These are phyloP conservation scores for Panaeolus cyanescens DNA, from an alignment of 768 basidiomycete genomes.

Conservation along the genomic window DNA sequence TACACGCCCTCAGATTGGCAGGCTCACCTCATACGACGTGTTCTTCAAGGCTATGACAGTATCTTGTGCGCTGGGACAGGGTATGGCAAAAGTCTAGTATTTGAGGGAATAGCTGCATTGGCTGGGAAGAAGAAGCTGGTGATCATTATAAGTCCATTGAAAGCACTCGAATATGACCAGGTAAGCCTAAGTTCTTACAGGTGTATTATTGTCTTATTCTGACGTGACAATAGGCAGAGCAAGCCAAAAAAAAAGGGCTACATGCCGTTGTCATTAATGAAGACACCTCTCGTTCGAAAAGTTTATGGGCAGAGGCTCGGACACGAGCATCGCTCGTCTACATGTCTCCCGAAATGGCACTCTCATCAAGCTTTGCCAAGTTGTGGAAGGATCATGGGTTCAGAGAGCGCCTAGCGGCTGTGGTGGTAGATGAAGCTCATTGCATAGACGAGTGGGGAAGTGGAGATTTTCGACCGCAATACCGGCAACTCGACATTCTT, in stretches of 20 bases:
- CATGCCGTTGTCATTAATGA: slow-evolving; percentile 26
- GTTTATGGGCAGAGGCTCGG: slow-evolving; percentile 16
- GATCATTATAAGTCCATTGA: slow-evolving; percentile 20
- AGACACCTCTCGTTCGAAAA: slow-evolving; percentile 18
- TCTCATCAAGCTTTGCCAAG: slow-evolving; percentile 21
- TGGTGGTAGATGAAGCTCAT: slow-evolving; percentile 34
- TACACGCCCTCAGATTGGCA: slow-evolving; percentile 14
- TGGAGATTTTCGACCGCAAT: slow-evolving; percentile 25
- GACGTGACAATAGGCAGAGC: slow-evolving; percentile 9
- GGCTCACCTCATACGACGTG: slow-evolving; percentile 3
- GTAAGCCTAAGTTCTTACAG: slow-evolving; percentile 11
- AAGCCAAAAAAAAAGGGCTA: slow-evolving; percentile 24
- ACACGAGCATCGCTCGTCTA: slow-evolving; percentile 16
- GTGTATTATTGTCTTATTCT: neutral
- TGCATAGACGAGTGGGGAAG: slow-evolving; percentile 33
- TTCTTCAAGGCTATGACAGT: slow-evolving; percentile 23
- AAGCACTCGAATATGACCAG: slow-evolving; percentile 24
- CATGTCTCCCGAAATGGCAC: slow-evolving; percentile 27
- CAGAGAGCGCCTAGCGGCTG: slow-evolving; percentile 18
- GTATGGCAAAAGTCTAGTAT: slow-evolving; percentile 29
- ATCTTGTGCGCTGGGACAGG: slow-evolving; percentile 27
- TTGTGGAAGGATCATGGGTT: slow-evolving; percentile 30
- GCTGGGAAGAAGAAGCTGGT: slow-evolving; percentile 17
- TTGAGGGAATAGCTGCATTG: slow-evolving; percentile 22
- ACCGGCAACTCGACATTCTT: slow-evolving; percentile 20